Percentiles rank a stretch among this genome's conserved stretches.
phyloP scores from a whole-genome alignment of 768 basidiomycete species.

The Termitomyces eurrhizus region DNA sequence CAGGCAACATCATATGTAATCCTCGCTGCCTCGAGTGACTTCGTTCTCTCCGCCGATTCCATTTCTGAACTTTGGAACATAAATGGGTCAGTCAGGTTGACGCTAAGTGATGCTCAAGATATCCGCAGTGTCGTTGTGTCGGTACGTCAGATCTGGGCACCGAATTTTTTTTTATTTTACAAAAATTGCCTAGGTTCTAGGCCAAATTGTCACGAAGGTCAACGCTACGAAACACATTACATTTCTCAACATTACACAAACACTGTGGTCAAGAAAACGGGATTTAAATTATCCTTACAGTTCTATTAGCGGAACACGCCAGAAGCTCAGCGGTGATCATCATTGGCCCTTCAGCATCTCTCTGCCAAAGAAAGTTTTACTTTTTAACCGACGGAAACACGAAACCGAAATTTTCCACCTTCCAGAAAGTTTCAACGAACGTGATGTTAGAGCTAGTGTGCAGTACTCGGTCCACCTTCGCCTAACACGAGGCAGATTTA shows the following conservation, averaged over 20 bases:
- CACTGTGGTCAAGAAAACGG: conserved; percentile 35
- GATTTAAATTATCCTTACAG: conserved; percentile 21
- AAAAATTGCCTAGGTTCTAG: conserved; percentile 25
- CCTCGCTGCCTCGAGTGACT: conserved; percentile 42
- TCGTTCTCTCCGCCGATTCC: conserved; percentile 32
- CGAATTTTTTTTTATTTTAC: not conserved
- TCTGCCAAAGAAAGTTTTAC: conserved; percentile 34
- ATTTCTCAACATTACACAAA: conserved; percentile 30
- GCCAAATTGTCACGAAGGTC: conserved; percentile 36
- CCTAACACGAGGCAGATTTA: conserved; percentile 28
- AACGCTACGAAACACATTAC: conserved; percentile 27
- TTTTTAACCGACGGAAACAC: conserved; percentile 15
- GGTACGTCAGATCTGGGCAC: conserved; percentile 27
- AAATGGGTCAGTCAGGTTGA: conserved; percentile 30
- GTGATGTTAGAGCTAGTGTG: conserved; percentile 31
- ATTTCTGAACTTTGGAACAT: conserved; percentile 15
- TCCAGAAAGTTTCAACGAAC: conserved; percentile 37
- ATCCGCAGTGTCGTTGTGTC: conserved; percentile 46
- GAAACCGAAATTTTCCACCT: conserved; percentile 24
- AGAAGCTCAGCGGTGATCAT: conserved; percentile 30
- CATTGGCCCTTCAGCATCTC: conserved; percentile 34
- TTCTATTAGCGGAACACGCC: conserved; percentile 17
- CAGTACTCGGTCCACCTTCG: conserved; percentile 31
- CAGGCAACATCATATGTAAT: conserved; percentile 42
- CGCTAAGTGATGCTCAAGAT: conserved; percentile 34